These are phyloP conservation scores for Penicillium sp. DNA, from an alignment of 2,329 filamentous ascomycete species.

Conservation along the genomic window DNA sequence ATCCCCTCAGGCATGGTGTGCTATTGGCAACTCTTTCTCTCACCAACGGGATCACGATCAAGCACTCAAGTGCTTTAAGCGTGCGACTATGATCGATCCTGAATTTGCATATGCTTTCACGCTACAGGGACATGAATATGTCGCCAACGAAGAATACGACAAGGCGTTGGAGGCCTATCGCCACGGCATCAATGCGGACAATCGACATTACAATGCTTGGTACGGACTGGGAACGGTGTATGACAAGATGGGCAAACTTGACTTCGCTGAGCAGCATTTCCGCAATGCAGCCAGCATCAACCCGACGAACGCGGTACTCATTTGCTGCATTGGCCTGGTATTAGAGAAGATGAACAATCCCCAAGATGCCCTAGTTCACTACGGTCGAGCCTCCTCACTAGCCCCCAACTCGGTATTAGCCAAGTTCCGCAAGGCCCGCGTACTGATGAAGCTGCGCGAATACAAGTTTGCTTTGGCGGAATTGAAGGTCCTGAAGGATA, in stretches of 20 bases:
- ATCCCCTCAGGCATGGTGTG: conserved; percentile 94
- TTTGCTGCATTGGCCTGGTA: conserved; percentile 88
- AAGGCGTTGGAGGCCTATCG: conserved; percentile 88
- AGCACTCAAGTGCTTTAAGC: conserved; percentile 89
- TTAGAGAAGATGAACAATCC: conserved; percentile 86
- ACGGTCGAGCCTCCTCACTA: conserved; percentile 76
- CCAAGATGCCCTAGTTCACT: conserved; percentile 74
- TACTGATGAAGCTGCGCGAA: conserved; percentile 72
- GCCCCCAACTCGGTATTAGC: conserved; percentile 79
- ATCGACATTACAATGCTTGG: conserved; percentile 96
- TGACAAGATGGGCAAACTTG: conserved; percentile 85
- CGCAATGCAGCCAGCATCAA: conserved; percentile 85
- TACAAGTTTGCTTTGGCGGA: conserved; percentile 74
- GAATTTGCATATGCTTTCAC: conserved; percentile 95
- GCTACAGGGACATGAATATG: conserved; percentile 91
- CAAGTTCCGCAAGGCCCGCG: conserved; percentile 88
- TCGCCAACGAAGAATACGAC: conserved; percentile 95
- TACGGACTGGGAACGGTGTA: conserved; percentile 83
- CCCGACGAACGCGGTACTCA: conserved; percentile 86
- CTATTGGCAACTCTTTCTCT: conserved; percentile 91
- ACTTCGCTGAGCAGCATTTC: conserved; percentile 90
- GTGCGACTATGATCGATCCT: conserved; percentile 85
- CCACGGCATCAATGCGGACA: conserved; percentile 79
- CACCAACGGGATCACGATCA: conserved; percentile 90
- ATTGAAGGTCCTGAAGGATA: conserved; percentile 81